Conservation (phyloP, 2,329 filamentous ascomycete genomes). For the Sporothrix schenckii region DNA sequence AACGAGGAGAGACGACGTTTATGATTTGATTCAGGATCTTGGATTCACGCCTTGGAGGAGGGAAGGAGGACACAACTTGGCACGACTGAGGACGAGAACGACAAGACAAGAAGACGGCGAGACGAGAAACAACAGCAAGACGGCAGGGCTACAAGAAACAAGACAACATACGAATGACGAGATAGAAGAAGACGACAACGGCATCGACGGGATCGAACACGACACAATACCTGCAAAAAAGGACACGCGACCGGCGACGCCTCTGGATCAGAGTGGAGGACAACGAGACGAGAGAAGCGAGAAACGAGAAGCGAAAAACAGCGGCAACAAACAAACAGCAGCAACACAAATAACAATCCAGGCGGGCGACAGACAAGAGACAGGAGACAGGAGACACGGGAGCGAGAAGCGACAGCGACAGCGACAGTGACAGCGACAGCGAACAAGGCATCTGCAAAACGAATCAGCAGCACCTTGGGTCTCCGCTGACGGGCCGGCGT, state of each 20-base stretch:
- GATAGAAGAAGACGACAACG: not conserved
- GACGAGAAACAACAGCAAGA: not conserved
- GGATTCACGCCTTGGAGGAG: not conserved
- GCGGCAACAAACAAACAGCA: not conserved
- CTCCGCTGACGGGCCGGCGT: too few species aligned
- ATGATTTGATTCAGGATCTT: not conserved
- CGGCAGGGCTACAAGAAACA: not conserved
- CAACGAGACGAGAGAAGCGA: too few species aligned
- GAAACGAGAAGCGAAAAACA: too few species aligned
- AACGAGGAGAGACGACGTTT: not conserved
- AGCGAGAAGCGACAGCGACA: too few species aligned
- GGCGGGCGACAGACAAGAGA: too few species aligned
- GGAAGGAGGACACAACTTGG: not conserved
- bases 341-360: too few species aligned
- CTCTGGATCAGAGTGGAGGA: not conserved
- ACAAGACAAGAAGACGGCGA: conserved; percentile 2
- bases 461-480: too few species aligned
- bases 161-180: not conserved
- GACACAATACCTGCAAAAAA: not conserved
- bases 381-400: too few species aligned
- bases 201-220: not conserved
- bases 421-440: too few species aligned
- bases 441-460: too few species aligned
- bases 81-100: not conserved
- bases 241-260: conserved; percentile 17